Base-by-base conservation (phyloP, 345 rosid genomes). In the Anastatica hierochuntica region DNA sequence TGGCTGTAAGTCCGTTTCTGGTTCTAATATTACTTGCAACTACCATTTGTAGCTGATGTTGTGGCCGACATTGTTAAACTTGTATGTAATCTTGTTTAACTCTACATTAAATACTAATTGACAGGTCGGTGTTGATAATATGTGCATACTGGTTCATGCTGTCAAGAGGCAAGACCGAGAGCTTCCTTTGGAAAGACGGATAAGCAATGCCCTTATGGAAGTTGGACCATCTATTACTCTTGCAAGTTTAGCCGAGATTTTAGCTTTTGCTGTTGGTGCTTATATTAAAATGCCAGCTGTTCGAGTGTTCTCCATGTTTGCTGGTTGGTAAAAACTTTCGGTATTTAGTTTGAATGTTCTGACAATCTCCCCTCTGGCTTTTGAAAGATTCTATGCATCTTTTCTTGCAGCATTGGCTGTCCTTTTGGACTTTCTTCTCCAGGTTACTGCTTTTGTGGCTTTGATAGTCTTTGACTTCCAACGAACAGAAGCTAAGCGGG, bases 171-270 rank as follows among this genome's bases (percentile, higher is more conserved):
- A 90, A 75, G 82, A 86, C 19, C 42, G 79, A 44, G 95, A 90
- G 64, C 61, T 84, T 67, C 81, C 84, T 15, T 57, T 90, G 58
- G 98, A 90, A 58, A 80, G 73, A 61, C 72, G 88, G 60, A 74
- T 87, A 64, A 87, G 98, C 84, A 79, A 87, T 63, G 96, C 96
- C 35, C 96, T 90, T 24, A 90, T 87, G 61, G 98, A 87, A 73
- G 98, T 88, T 72, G 98, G 98, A 43, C 98, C 98, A 64, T 90
- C 96, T 17, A 90, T 90, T 50, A 90, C 98, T 39, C 96, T 90
- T 64, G 98, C 98, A 62, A 90, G 96, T 77, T 71, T 87, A 57
- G 75, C 95, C 9, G 98, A 90, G 69, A 90, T 87, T 66, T 59
- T 84, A 68, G 98, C 95, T 51, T 90, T 90, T 79, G 96, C 98